These are phyloP conservation scores for Vinca minor DNA, from an alignment of 257 asterid species.

Conservation along the genomic window DNA sequence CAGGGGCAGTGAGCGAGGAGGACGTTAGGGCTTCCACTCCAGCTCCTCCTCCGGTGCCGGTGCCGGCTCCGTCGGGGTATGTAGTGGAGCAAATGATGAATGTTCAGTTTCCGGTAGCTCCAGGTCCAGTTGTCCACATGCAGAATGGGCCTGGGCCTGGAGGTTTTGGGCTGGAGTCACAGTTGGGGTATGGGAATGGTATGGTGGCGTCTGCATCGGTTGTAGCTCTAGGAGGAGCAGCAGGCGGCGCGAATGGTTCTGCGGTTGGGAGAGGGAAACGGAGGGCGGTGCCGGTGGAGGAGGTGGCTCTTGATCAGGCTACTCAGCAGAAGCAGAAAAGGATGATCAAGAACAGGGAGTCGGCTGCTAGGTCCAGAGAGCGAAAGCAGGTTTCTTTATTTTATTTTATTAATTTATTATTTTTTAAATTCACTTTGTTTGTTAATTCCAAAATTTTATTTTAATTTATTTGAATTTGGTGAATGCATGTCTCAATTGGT, in stretches of 20 bases:
- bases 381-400: conserved; percentile 68
- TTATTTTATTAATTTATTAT: not conserved
- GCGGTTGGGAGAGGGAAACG: conserved; percentile 72
- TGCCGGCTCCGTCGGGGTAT: no score
- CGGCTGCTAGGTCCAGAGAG: conserved; percentile 96
- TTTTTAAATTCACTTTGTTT: no score
- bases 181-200: conserved; percentile 48
- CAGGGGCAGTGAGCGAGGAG: conserved; percentile 79
- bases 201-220: conserved; percentile 30
- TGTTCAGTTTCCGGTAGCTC: conserved; percentile 39
- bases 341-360: conserved; percentile 94
- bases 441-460: not conserved
- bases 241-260: conserved; percentile 23
- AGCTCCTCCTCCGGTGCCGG: conserved; percentile 14
- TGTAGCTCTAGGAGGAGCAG: conserved; percentile 9
- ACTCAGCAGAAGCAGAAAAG: conserved; percentile 96
- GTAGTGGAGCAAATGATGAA: conserved; percentile 43
- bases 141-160: conserved; percentile 56
- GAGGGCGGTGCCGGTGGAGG: conserved; percentile 58
- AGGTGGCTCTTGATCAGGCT: conserved; percentile 73
- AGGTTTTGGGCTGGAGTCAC: no score
- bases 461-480: not conserved
- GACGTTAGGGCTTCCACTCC: conserved; percentile 48
- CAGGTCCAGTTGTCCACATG: conserved; percentile 34
- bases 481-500: conserved; percentile 14